Evolutionary conservation across 768 basidiomycete species (phyloP), one percentile per base, ranked within the genome.

Genomic region (Calocera viscosa): DNA sequence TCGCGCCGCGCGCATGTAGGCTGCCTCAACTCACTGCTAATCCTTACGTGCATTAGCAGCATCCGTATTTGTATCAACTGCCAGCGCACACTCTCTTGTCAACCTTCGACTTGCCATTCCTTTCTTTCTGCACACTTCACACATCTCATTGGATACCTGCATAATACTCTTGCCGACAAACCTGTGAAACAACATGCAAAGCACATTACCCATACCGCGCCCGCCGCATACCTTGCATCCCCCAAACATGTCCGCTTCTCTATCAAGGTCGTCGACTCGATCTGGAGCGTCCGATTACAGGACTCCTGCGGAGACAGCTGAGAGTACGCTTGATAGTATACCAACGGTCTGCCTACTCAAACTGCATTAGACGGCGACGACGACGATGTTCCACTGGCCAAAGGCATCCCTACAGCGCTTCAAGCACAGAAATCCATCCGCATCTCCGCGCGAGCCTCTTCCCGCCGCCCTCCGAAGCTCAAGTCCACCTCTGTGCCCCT

Each of bases 321-420:
- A 60, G 14, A 32, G 53, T 60, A 19, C 43, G 43, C 16, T 3
- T 47, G 8, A 17, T 24, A 3, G 5, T 7, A 7, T 47, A 7
- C 43, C 24, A 7, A 8, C 24, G 43, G 5, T 47, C 24, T 17
- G 19, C 7, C 43, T 24, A 47, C 19, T 47, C 19, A 7, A 7
- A 32, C 30, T 28, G 24, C 2, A 60, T 10, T 5, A 30, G 64
- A 28, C 17, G 69, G 63, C 19, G 69, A 68, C 26, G 69, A 70
- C 22, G 92, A 95, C 73, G 88, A 95, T 71, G 79, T 92, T 0
- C 93, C 93, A 0, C 81, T 95, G 17, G 93, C 91, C 1, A 85
- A 83, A 69, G 81, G 86, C 33, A 90, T 92, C 66, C 93, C 92
- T 2, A 87, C 86, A 0, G 93, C 93, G 2, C 76, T 95, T 67